Evolutionary conservation across 257 asterid species (phyloP).

Genomic region (Scutellaria minor): DNA sequence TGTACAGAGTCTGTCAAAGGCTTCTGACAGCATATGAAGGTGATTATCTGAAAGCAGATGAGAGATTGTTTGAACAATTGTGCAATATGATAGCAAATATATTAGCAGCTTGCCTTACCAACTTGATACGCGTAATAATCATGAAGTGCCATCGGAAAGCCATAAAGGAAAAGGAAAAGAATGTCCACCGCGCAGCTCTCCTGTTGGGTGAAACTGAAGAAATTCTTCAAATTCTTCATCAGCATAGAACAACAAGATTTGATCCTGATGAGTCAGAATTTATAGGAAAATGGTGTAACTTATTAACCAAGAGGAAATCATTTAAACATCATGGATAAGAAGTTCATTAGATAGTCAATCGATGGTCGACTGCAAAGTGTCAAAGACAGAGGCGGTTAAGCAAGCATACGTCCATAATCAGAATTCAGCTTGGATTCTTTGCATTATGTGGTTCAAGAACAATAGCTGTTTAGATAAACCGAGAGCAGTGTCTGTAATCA

Average conservation of each 20-base stretch:
- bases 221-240: conserved; percentile 46
- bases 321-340: not conserved
- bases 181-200: conserved; percentile 48
- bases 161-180: conserved; percentile 43
- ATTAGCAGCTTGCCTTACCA: conserved; percentile 51
- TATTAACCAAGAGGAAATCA: conserved; percentile 37
- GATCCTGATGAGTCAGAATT: conserved; percentile 38
- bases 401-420: conserved; percentile 10
- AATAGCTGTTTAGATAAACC: not conserved
- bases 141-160: conserved; percentile 45
- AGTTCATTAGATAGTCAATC: not conserved
- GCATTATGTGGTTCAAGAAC: not conserved
- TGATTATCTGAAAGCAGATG: conserved; percentile 34
- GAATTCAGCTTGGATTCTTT: not conserved
- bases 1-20: conserved; percentile 49
- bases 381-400: conserved; percentile 13
- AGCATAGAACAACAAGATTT: conserved; percentile 33
- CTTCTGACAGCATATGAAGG: conserved; percentile 40
- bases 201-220: conserved; percentile 53
- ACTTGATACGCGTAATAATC: conserved; percentile 42
- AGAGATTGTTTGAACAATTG: conserved; percentile 43
- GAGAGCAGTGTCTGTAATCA: not conserved
- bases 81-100: conserved; percentile 46
- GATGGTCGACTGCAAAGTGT: conserved; percentile 6
- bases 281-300: conserved; percentile 45